Evolutionary conservation across 2,329 filamentous ascomycete genomes (phyloP).

Genomic region (Stachybotrys chlorohalonatus): DNA sequence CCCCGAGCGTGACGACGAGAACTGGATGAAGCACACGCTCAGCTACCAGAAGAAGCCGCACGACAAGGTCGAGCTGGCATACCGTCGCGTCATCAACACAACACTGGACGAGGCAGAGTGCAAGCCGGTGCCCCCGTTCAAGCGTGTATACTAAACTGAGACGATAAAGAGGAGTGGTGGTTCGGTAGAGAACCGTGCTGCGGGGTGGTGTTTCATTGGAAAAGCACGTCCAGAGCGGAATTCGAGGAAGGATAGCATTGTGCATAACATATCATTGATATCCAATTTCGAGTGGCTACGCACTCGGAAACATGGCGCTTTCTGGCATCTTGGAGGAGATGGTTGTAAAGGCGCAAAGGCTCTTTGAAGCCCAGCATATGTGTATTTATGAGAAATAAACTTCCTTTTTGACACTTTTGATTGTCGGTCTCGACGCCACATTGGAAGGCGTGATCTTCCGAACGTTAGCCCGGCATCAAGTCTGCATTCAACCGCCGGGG

Average conservation of each 20-base stretch:
- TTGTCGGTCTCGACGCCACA: no score
- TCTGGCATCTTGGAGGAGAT: not conserved
- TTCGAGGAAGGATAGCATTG: not conserved
- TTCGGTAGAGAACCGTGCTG: not conserved
- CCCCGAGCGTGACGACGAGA: slow-evolving; percentile 87
- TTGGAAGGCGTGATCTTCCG: no score
- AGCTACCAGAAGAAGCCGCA: slow-evolving; percentile 93
- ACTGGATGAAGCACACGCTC: slow-evolving; percentile 99
- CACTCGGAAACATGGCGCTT: not conserved
- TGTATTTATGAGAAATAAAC: not conserved
- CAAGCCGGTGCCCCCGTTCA: slow-evolving; percentile 93
- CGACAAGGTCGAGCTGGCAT: slow-evolving; percentile 74
- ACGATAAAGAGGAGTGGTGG: not conserved
- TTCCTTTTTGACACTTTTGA: not conserved
- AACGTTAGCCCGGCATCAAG: no score
- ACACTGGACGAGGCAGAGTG: slow-evolving; percentile 95
- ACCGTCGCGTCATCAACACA: slow-evolving; percentile 71
- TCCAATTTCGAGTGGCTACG: not conserved
- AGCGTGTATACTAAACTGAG: slow-evolving; percentile 70
- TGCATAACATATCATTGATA: not conserved
- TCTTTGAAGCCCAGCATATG: not conserved
- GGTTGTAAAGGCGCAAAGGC: not conserved
- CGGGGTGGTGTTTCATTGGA: not conserved
- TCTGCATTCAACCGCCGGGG: no score
- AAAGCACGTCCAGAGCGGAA: not conserved